These are phyloP conservation scores for Penicillium sp. DNA, from an alignment of 2,329 filamentous ascomycete species.

Conservation along the genomic window DNA sequence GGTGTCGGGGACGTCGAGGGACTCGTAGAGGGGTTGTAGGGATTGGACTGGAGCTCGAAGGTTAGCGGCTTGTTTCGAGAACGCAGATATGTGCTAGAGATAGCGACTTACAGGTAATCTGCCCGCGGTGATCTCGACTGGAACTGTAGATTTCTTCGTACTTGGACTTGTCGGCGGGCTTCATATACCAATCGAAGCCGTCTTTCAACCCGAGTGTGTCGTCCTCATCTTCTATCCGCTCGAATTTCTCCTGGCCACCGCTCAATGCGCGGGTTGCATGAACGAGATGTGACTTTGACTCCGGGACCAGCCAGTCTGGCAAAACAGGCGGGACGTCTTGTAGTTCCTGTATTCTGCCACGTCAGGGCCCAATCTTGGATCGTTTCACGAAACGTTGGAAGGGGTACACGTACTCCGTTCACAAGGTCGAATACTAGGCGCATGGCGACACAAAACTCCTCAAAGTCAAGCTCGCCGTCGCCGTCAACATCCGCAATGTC, in stretches of 20 bases:
- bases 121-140: conserved; percentile 81
- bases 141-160: conserved; percentile 98
- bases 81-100: background rate
- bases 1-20: conserved; percentile 63
- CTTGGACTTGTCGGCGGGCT: conserved; percentile 81
- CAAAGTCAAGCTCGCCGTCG: conserved; percentile 96
- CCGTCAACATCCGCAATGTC: conserved; percentile 96
- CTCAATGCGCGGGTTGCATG: conserved; percentile 78
- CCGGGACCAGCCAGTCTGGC: conserved; percentile 95
- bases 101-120: conserved; percentile 66
- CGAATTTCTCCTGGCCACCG: conserved; percentile 77
- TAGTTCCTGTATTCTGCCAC: conserved; percentile 64
- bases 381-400: background rate
- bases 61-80: conserved; percentile 7
- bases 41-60: conserved; percentile 60
- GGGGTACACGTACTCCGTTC: conserved; percentile 70
- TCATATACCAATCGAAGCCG: conserved; percentile 99
- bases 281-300: conserved; percentile 88
- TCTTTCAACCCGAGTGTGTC: conserved; percentile 85
- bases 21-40: conserved; percentile 78
- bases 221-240: conserved; percentile 73
- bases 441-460: conserved; percentile 99
- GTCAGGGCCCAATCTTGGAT: conserved; percentile 5
- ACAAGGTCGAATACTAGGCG: conserved; percentile 94
- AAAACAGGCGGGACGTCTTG: conserved; percentile 79